phyloP scores from a whole-genome alignment of 2,329 filamentous ascomycete genomes.

The Aspergillus amoenus region DNA sequence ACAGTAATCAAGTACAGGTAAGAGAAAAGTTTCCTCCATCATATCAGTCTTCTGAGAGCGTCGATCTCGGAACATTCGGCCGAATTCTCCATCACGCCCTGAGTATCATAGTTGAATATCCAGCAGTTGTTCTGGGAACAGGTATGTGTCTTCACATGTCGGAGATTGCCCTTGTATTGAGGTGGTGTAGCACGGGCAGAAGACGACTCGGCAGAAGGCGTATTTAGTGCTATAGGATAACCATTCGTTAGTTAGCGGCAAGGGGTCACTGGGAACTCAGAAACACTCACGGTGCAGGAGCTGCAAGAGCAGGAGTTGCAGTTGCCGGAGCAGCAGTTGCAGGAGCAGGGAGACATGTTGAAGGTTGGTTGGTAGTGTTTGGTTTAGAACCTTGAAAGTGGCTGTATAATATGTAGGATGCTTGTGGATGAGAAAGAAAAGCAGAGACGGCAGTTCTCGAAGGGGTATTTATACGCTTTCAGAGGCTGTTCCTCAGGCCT shows the following conservation, averaged over 20 bases:
- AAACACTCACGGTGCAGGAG: constrained; percentile 10
- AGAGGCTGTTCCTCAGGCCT: constrained; percentile 6
- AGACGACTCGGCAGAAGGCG: constrained; percentile 1
- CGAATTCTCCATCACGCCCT: not conserved
- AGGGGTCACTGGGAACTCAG: not conserved
- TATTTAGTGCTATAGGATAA: constrained; percentile 13
- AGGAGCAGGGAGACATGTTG: constrained; percentile 15
- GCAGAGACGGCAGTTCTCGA: not conserved
- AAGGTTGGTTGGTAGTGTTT: constrained; percentile 1
- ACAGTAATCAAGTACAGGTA: not conserved
- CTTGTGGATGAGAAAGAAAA: not conserved
- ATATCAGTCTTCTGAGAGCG: not conserved
- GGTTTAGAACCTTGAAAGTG: not conserved
- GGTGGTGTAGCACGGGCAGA: constrained; percentile 2
- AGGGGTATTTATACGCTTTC: constrained; percentile 3
- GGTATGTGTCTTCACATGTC: not conserved
- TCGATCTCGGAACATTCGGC: not conserved
- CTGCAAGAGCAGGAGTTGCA: constrained; percentile 13
- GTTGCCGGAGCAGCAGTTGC: constrained; percentile 15
- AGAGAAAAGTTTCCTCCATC: not conserved
- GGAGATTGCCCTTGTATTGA: not conserved
- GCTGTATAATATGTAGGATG: not conserved
- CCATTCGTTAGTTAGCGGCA: constrained; percentile 3
- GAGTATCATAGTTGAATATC: not conserved
- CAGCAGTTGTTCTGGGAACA: not conserved